Evolutionary conservation across 2,329 filamentous ascomycete species (phyloP), one percentile per base, ranked within the genome.

Genomic region (Nemania sp.): DNA sequence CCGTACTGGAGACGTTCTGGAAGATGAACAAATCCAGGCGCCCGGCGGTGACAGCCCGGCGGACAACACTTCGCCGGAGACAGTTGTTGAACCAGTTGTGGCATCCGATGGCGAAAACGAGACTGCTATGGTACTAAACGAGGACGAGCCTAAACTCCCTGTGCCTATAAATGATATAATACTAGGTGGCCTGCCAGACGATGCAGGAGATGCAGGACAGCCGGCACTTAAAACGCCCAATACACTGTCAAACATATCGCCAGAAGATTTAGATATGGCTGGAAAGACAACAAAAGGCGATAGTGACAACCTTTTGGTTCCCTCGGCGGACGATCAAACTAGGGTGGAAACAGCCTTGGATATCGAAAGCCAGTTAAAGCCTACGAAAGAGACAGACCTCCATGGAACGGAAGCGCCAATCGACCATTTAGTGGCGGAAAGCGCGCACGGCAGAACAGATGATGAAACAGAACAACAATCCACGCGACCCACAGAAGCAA

Each of bases 401-500:
- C 40, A 17, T 8, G 39, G 49, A 17, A 41, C 20, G 24, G 49
- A 53, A 19, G 14, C 39, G 6, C 19, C 46, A 24, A 17, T 37
- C 34, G 52, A 49, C 23, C 47, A 59, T 36, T 33, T 41, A 44
- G 52, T 22, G 44, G 20, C 44, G n/a, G 28, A 57, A 24, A 45
- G 61, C 50, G 61, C 48, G 54, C 33, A 62, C 56, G 57, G 65
- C 60, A 62, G 61, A 52, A 57, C 9, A 49, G 48, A 59, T 45
- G 31, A 37, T 43, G 23, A 28, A 42, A 45, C 30, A 49, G 37
- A 48, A 40, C 42, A 51, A 19, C 50, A 44, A 56, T 23, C 58
- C 41, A 59, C 54, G 59, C 64, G 49, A 58, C 45, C 58, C 51
- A 64, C 63, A 57, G 59, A 58, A 63, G 57, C 59, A 49, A 54